Evolutionary conservation across 257 asterid genomes (phyloP), one percentile per base, ranked within the genome.

Genomic region (Solanum sitiens): DNA sequence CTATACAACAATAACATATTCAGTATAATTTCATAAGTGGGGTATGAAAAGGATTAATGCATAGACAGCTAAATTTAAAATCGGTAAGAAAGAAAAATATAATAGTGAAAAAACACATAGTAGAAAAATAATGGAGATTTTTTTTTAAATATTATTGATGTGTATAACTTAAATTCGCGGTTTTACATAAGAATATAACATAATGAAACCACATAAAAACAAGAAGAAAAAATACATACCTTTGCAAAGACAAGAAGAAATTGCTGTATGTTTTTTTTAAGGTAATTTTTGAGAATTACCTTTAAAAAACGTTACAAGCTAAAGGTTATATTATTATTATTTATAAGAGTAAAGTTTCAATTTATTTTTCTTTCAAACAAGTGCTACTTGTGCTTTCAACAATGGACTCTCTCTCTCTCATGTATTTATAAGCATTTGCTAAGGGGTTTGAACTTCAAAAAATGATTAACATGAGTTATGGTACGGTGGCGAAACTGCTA

Each of bases 401-500:
- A 45, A 45, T 25, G 84, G 25, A 15, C 13, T 1, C 63, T 25
- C 84, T 77, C 47, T 79, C 84, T 79, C 84, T 77, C 53, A 10
- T 15, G 65, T 79, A 79, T 79, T 79, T 44, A 79, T 79, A 45
- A 79, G 67, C 65, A 79, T 79, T 79, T 79, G 18, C 11, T 42
- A 59, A 42, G 84, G 84, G 25, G 15, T 45, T 79, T 15, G 84
- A 79, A 45, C 65, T 79, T 79, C 16, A 27, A 79, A 77, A 1
- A 45, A 27, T 18, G 2, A 8, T 0, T 3, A 10, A 23, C 0
- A 61, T 59, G 2, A 23, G 3, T 61, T 61, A 6, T 61, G 3
- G 30, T 9, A 12, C 0, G 2, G 7, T 1, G 3, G 14, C 9
- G 27, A 0, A 2, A 61, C 0, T 61, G 0, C 0, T 5, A 61